Conservation (phyloP, 2,329 filamentous ascomycete genomes). For the Hymenoscyphus repandus region DNA sequence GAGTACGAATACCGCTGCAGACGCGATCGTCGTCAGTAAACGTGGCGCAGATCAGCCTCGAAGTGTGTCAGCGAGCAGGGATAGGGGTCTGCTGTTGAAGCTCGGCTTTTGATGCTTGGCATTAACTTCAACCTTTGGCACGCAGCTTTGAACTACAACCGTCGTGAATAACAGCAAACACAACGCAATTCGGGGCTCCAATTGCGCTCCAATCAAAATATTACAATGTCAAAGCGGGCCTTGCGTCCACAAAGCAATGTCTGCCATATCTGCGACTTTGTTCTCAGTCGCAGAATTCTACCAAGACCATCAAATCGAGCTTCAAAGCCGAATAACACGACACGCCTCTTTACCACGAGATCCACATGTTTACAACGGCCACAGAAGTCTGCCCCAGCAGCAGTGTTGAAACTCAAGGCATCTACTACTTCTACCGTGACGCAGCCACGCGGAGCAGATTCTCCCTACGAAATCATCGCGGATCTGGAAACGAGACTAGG, state of each 20-base stretch:
- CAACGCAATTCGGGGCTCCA: no score
- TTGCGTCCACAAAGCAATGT: conserved; percentile 32
- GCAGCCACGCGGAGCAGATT: neutral
- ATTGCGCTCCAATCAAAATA: neutral
- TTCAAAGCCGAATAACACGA: conserved; percentile 12
- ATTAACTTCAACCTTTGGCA: conserved; percentile 3
- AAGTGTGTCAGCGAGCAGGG: conserved; percentile 7
- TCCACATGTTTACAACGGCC: conserved; percentile 12
- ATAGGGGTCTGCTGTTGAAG: neutral
- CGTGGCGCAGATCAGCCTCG: conserved; percentile 16
- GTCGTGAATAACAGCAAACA: neutral
- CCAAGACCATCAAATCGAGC: conserved; percentile 11
- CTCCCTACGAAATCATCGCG: conserved; percentile 9
- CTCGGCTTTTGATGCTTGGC: no score
- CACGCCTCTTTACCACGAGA: conserved; percentile 19
- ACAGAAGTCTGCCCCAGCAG: neutral
- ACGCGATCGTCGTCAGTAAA: conserved; percentile 11
- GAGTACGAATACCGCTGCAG: neutral
- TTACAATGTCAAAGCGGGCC: conserved; percentile 37
- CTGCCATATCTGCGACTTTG: conserved; percentile 41
- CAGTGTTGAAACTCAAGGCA: neutral
- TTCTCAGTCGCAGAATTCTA: conserved; percentile 18
- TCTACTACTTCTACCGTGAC: neutral
- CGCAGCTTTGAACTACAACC: conserved; percentile 3
- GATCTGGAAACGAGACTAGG: conserved; percentile 20